Base-by-base conservation (phyloP, 2,329 filamentous ascomycete species). In the Colletotrichum paranaense region DNA sequence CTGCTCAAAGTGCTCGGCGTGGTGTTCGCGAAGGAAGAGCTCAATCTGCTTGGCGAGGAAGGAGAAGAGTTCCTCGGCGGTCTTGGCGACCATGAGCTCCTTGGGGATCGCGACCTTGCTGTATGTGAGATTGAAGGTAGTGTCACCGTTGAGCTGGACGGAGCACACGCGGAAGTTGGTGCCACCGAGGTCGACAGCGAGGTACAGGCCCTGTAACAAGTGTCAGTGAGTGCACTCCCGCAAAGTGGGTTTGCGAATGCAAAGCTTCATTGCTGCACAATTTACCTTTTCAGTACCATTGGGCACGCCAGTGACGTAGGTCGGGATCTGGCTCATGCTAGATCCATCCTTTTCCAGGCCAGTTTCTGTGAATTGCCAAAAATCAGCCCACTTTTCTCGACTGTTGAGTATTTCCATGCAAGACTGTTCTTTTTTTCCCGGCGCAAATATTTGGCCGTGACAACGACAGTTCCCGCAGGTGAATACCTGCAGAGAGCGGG, bases 101-200 rank as follows among this genome's bases (percentile, higher is more conserved):
- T 91, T 92, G 8, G 97, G 97, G 71, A 99, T 97, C 74, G 95
- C 90, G 70, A 97, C 93, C 85, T 98, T 98, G 84, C 91, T 94
- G 86, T 95, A 97, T 66, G 93, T 97, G 78, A 98, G 90, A 83
- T 94, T 94, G 87, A 98, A 98, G 70, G 95, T 98, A 78, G 93
- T 95, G 85, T 98, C 95, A 80, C 97, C 97, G 81, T 98, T 95
- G 74, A 99, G 88, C 78, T 94, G 90, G 79, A 99, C 93, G 56
- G 96, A 98, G 86, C 97, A 99, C 79, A 99, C 97, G 78, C 97
- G 93, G 85, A 98, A 98, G 86, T 99, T 99, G 76, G 97, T 99
- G 78, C 97, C 97, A 75, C 97, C 97, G n/a, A 99, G 90, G 80
- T 99, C 97, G 76, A 99, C 95, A 52, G 97, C 96, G 80, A 99